Evolutionary conservation across 2,329 filamentous ascomycete species (phyloP).

Genomic region (Penicillium expansum): DNA sequence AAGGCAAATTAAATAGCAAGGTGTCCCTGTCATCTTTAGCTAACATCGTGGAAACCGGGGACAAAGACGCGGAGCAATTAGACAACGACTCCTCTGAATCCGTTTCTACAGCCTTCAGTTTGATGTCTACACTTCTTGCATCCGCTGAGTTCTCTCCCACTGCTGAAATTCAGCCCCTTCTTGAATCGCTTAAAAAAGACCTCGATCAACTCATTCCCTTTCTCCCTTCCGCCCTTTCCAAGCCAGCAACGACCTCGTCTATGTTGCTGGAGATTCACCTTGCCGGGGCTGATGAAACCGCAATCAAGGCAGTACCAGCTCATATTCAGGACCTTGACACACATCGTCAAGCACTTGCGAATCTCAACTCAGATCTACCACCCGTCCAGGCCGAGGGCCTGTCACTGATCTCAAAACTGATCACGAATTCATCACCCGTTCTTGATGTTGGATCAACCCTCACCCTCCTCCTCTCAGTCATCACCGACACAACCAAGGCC

Average conservation of each 20-base stretch:
- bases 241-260: constrained; percentile 41
- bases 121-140: constrained; percentile 43
- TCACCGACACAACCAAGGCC: constrained; percentile 35
- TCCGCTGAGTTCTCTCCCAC: constrained; percentile 41
- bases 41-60: constrained; percentile 31
- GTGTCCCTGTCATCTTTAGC: constrained; percentile 38
- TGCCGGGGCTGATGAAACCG: constrained; percentile 25
- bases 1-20: constrained; percentile 14
- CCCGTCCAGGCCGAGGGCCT: constrained; percentile 47
- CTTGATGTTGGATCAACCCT: constrained; percentile 45
- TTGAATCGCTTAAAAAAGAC: constrained; percentile 35
- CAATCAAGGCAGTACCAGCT: constrained; percentile 20
- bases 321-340: constrained; percentile 39
- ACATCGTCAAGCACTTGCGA: constrained; percentile 42
- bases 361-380: constrained; percentile 41
- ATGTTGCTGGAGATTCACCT: constrained; percentile 46
- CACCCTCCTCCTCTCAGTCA: constrained; percentile 40
- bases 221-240: constrained; percentile 34
- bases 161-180: constrained; percentile 27
- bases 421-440: constrained; percentile 42
- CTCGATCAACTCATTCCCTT: constrained; percentile 37
- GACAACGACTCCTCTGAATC: constrained; percentile 35
- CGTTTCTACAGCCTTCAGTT: constrained; percentile 42
- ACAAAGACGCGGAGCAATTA: constrained; percentile 13
- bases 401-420: constrained; percentile 39